Base-by-base conservation (phyloP, 371 early-diverging fungal genomes). In the Syncephalis plumigaleata region DNA sequence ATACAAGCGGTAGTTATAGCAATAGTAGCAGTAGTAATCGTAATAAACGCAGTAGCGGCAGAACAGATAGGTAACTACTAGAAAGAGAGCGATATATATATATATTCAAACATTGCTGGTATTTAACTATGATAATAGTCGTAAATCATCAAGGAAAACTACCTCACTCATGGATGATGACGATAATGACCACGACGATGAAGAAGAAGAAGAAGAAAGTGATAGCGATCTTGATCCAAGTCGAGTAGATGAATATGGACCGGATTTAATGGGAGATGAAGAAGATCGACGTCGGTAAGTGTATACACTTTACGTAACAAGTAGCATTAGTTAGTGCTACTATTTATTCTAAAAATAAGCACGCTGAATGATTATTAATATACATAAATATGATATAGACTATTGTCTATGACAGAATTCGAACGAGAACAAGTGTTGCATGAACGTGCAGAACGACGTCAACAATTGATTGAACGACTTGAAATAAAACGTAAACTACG, bases 351-450 rank as follows among this genome's bases (percentile, higher is more conserved):
- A 7, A 37, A 13, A 37, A 26, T 15, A 47, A 11, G 11, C 31
- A 4, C 11, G 11, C 31, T 11, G 31, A 11, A 31, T 11, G 7
- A 31, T 11, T 31, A 31, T 31, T 7, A 31, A 7, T 31, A 31
- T 11, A 11, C 4, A 31, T 31, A 11, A 31, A 7, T 7, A 31
- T 11, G 31, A 47, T 9, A 27, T 48, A 69, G 70, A 49, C 61
- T 83, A 7, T 65, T 67, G 46, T 69, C 80, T 17, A 60, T 82
- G 50, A 67, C 75, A 7, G 84, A 84, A 61, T 71, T 82, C 4
- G 81, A 84, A 46, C 72, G 86, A 57, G 85, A 84, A 53, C 67
- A 70, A 26, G 81, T 84, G 56, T 57, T 84, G 25, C 67, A 73
- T 40, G 85, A 84, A 45, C 79, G 85, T 46, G 78, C 77, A 37